Conservation (phyloP, 208 protist genomes). For the Acanthamoeba healyi region DNA sequence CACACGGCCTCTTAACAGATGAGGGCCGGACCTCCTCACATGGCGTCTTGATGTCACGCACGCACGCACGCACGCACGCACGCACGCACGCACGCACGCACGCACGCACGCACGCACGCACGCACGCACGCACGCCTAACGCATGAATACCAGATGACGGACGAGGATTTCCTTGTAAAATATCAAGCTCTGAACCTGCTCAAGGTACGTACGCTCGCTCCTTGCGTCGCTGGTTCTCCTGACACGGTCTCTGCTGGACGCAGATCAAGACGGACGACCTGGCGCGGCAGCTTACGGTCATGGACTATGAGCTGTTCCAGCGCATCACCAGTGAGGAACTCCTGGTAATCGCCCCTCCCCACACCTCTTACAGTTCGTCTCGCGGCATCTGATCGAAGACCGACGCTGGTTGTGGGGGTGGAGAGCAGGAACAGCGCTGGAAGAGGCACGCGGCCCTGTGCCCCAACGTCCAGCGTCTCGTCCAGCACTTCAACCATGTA, state of each 20-base stretch:
- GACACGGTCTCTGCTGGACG: no score
- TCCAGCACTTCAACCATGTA: background rate
- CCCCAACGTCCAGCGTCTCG: background rate
- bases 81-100: no score
- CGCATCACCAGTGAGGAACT: background rate
- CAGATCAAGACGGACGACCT: background rate
- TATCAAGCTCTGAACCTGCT: background rate
- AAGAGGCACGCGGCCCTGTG: background rate
- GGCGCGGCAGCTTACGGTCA: conserved; percentile 10
- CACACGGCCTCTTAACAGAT: no score
- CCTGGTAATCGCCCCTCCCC: background rate
- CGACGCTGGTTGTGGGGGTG: no score
- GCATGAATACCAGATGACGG: no score
- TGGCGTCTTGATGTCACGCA: no score
- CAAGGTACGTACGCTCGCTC: background rate
- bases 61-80: no score
- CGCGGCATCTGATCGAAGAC: no score
- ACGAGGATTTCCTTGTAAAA: background rate
- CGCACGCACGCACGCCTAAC: no score
- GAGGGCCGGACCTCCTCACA: no score
- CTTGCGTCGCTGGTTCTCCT: background rate
- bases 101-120: no score
- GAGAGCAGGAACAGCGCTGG: conserved; percentile 26
- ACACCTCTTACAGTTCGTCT: no score
- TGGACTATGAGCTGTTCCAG: conserved; percentile 3